Evolutionary conservation across 176 grass and related monocot species (phyloP), one percentile per base, ranked within the genome.

Genomic region (Poa pratensis): DNA sequence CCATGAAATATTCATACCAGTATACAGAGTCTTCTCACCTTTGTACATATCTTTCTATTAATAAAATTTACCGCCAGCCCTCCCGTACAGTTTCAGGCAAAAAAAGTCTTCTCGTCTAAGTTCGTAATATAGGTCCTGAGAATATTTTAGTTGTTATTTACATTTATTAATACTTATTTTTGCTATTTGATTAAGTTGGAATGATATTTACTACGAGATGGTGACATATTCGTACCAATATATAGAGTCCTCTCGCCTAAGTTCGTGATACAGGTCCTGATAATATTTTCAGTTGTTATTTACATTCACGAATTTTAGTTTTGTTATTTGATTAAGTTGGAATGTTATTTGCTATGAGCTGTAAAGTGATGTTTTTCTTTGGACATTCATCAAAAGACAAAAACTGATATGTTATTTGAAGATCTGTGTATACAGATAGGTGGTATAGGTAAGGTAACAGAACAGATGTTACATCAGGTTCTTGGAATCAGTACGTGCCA

Each of bases 391-490:
- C 51, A 82, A 62, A 68, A 2, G 27, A 69, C 40, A 58, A 88
- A 69, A 62, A 16, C 65, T 84, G 87, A 88, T 79, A 68, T 86
- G 3, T 88, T 87, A 74, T 57, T 87, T 94, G 71, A 89, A 88
- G 86, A 87, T 91, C n/a, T 89, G 62, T 89, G 40, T 78, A 68
- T 91, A 72, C 87, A 98, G 96, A 95, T 98, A 83, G 91, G 93
- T 85, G 96, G 96, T 79, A 98, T 98, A 80, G 96, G 96, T 83
- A 94, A 98, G 83, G 96, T 98, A 73, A 95, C 96, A 77, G 96
- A 98, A 80, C 85, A 92, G 50, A 90, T 94, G 78, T 76, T 98
- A 82, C 82, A n/a, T 57, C 89, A 92, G 43, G 96, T 95, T 63
- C 87, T 98, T 86, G 93, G 91, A 89, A 95, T 98, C 43, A 92